These are phyloP conservation scores for Hymenoscyphus repandus DNA, from an alignment of 2,329 filamentous ascomycete species.

Conservation along the genomic window DNA sequence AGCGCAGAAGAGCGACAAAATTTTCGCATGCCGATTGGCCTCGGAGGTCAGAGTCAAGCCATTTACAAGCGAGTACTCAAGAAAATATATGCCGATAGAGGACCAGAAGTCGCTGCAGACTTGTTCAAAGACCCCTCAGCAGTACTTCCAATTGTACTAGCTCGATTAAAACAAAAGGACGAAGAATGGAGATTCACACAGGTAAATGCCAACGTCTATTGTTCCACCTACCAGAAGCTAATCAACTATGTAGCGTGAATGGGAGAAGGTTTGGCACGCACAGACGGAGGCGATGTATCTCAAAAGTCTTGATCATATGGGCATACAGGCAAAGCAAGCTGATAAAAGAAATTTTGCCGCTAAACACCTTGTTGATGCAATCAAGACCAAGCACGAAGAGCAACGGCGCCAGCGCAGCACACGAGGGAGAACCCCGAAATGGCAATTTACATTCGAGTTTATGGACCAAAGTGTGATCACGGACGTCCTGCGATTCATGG, in stretches of 20 bases:
- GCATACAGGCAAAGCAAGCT: conserved; percentile 77
- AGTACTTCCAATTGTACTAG: conserved; percentile 83
- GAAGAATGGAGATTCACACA: conserved; percentile 97
- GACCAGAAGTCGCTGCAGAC: conserved; percentile 78
- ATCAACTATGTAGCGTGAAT: conserved; percentile 63
- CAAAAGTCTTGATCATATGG: conserved; percentile 95
- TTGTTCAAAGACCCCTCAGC: conserved; percentile 80
- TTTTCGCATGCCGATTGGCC: conserved; percentile 75
- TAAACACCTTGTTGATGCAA: conserved; percentile 84
- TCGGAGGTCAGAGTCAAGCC: conserved; percentile 89
- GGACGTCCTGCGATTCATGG: conserved; percentile 57
- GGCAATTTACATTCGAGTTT: conserved; percentile 75
- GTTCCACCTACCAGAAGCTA: conserved; percentile 4
- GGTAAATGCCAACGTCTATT: conserved; percentile 29
- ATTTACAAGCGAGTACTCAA: conserved; percentile 97
- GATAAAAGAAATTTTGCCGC: conserved; percentile 90
- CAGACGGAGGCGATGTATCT: conserved; percentile 94
- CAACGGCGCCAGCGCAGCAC: conserved; percentile 67
- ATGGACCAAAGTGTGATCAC: conserved; percentile 63
- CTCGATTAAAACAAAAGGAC: conserved; percentile 88
- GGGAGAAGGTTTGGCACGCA: conserved; percentile 97
- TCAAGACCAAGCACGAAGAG: conserved; percentile 90
- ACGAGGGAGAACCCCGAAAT: conserved; percentile 55
- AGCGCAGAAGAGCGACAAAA: conserved; percentile 62
- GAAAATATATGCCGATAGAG: conserved; percentile 92